Evolutionary conservation across 169 alveolate genomes (phyloP).

Genomic region (Plasmodium gallinaceum): DNA sequence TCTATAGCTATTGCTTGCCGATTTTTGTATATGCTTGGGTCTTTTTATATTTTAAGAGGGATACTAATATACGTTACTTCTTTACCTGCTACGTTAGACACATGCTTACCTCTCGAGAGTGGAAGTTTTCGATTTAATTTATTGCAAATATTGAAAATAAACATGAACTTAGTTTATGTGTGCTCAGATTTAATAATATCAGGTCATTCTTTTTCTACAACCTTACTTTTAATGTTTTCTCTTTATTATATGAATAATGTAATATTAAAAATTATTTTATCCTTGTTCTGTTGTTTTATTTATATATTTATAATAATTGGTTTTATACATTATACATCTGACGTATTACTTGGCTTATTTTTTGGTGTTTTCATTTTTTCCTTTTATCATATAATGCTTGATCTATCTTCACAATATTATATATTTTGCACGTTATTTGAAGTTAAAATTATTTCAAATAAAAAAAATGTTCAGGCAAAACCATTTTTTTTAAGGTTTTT

Average conservation of each 20-base stretch:
- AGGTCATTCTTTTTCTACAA: slow-evolving; percentile 61
- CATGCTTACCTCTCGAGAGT: slow-evolving; percentile 49
- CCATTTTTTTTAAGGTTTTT: slow-evolving; percentile 68
- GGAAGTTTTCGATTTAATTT: slow-evolving; percentile 52
- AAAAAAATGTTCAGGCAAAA: slow-evolving; percentile 55
- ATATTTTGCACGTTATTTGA: slow-evolving; percentile 35
- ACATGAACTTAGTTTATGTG: slow-evolving; percentile 47
- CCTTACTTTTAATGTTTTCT: slow-evolving; percentile 48
- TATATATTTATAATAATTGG: slow-evolving; percentile 56
- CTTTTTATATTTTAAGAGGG: slow-evolving; percentile 58
- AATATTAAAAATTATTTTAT: slow-evolving; percentile 16
- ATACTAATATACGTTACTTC: slow-evolving; percentile 53
- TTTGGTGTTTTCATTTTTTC: slow-evolving; percentile 61
- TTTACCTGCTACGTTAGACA: slow-evolving; percentile 63
- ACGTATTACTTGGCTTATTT: slow-evolving; percentile 39
- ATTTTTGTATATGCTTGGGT: slow-evolving; percentile 57
- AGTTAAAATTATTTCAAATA: slow-evolving; percentile 65
- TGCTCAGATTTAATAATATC: slow-evolving; percentile 72
- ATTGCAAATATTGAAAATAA: slow-evolving; percentile 43
- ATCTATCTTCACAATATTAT: slow-evolving; percentile 50
- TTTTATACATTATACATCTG: slow-evolving; percentile 71
- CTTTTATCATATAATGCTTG: slow-evolving; percentile 56
- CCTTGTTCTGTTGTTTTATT: slow-evolving; percentile 32
- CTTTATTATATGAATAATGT: slow-evolving; percentile 52
- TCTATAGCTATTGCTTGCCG: slow-evolving; percentile 69